Evolutionary conservation across 2,329 filamentous ascomycete genomes (phyloP).

Genomic region (Paraconiothyrium sp.): DNA sequence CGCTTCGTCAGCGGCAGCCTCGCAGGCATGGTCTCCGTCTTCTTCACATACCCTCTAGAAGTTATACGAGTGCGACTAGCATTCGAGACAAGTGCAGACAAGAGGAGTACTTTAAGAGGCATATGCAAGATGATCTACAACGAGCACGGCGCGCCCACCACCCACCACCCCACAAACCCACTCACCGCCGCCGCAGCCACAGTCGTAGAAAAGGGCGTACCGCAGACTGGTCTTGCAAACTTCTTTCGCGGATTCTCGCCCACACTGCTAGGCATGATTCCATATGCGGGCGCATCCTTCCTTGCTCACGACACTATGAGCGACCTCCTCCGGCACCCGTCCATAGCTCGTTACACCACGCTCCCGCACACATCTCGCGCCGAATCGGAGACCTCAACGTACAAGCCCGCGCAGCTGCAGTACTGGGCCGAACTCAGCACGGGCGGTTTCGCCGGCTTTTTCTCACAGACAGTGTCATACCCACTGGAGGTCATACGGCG

Average conservation of each 20-base stretch:
- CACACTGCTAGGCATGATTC: conserved; percentile 92
- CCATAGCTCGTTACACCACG: conserved; percentile 77
- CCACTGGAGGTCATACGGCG: conserved; percentile 91
- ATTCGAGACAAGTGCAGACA: conserved; percentile 86
- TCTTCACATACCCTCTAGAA: conserved; percentile 95
- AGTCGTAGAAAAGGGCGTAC: conserved; percentile 63
- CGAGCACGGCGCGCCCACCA: conserved; percentile 65
- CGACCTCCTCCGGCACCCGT: conserved; percentile 78
- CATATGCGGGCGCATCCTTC: conserved; percentile 95
- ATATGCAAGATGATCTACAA: conserved; percentile 89
- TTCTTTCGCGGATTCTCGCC: conserved; percentile 96
- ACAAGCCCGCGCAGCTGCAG: conserved; percentile 75
- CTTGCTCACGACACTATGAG: conserved; percentile 91
- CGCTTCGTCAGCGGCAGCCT: conserved; percentile 77
- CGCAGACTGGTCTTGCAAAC: conserved; percentile 78
- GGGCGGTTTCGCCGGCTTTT: conserved; percentile 85
- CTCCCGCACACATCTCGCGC: conserved; percentile 66
- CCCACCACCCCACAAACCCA: conserved; percentile 45
- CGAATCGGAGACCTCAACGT: conserved; percentile 50
- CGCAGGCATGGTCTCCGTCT: conserved; percentile 88
- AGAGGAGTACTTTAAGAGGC: conserved; percentile 73
- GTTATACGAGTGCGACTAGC: conserved; percentile 91
- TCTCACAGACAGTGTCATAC: conserved; percentile 92
- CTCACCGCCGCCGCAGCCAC: conserved; percentile 53
- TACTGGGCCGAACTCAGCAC: conserved; percentile 88